Evolutionary conservation across 116 monocot species (phyloP).

Genomic region (Trichopus zeylanicus): DNA sequence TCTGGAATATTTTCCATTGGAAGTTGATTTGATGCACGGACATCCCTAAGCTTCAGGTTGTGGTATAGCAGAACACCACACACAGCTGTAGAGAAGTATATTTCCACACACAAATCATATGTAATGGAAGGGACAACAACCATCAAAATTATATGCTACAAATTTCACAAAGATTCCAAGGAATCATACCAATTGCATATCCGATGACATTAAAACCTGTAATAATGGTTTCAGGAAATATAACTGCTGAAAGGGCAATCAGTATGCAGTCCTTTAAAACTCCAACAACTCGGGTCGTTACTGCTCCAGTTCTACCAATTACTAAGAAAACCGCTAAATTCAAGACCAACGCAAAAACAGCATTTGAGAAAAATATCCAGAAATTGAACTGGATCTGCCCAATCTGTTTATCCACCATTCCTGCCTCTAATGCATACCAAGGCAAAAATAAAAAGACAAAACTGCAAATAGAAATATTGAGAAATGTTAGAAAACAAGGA

Average conservation of each 20-base stretch:
- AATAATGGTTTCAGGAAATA: slow-evolving; percentile 95
- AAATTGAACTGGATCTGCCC: slow-evolving; percentile 80
- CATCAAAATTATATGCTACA: too few species aligned
- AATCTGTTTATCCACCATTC: slow-evolving; percentile 44
- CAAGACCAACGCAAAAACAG: slow-evolving; percentile 84
- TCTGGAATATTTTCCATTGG: slow-evolving; percentile 47
- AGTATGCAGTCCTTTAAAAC: slow-evolving; percentile 99
- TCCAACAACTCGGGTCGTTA: slow-evolving; percentile 86
- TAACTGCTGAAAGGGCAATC: slow-evolving; percentile 83
- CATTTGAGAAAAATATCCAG: slow-evolving; percentile 90
- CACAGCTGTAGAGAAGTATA: slow-evolving; percentile 48
- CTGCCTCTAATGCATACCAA: slow-evolving; percentile 70
- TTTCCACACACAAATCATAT: too few species aligned
- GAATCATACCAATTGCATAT: slow-evolving; percentile 77
- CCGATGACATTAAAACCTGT: slow-evolving; percentile 87
- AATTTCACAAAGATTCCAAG: too few species aligned
- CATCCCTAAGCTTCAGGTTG: slow-evolving; percentile 81
- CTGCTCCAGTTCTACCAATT: slow-evolving; percentile 96
- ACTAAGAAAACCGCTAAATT: slow-evolving; percentile 88
- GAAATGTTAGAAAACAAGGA: background rate
- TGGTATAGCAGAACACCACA: slow-evolving; percentile 94
- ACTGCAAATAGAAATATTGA: slow-evolving; percentile 28
- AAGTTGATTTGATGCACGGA: slow-evolving; percentile 44
- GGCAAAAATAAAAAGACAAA: slow-evolving; percentile 78
- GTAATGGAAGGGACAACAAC: background rate